These are phyloP conservation scores for Aspergillus sp. DNA, from an alignment of 2,329 filamentous ascomycete species.

Conservation along the genomic window DNA sequence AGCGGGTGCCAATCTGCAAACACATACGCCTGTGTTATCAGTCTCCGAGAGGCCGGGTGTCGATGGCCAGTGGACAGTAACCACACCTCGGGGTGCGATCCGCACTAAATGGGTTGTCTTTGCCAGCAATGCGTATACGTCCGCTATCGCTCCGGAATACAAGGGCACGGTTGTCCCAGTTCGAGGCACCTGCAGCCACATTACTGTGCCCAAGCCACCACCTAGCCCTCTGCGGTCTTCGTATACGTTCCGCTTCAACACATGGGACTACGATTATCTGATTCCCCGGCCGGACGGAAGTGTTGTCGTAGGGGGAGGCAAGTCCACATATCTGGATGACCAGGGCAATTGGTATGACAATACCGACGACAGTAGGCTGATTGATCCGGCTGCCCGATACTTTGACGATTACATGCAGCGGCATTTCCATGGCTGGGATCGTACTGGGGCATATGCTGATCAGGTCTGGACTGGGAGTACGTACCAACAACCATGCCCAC, in stretches of 20 bases:
- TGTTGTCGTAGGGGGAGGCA: conserved; percentile 55
- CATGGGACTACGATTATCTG: conserved; percentile 57
- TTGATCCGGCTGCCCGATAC: conserved; percentile 33
- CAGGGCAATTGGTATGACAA: conserved; percentile 37
- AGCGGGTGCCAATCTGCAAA: conserved; percentile 44
- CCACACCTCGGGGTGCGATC: conserved; percentile 61
- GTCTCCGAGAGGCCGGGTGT: conserved; percentile 16
- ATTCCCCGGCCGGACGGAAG: conserved; percentile 46
- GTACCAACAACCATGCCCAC: conserved; percentile 7
- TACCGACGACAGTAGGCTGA: conserved; percentile 42
- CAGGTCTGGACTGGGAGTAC: conserved; percentile 28
- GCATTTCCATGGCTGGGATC: conserved; percentile 28
- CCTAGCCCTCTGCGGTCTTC: conserved; percentile 31
- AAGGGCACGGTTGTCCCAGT: conserved; percentile 66
- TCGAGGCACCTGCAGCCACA: conserved; percentile 44
- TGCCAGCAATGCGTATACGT: conserved; percentile 78
- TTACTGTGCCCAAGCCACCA: conserved; percentile 17
- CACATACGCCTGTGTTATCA: conserved; percentile 38
- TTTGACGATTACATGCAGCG: conserved; percentile 32
- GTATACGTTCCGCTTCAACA: conserved; percentile 52
- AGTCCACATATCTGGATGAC: conserved; percentile 32
- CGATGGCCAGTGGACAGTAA: conserved; percentile 46
- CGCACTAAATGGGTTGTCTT: conserved; percentile 57
- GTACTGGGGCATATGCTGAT: conserved; percentile 21
- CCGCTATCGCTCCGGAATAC: conserved; percentile 60